These are phyloP conservation scores for Physcomitrellopsis africana DNA, from an alignment of 225 moss, liverwort and hornwort genomes.

Conservation along the genomic window DNA sequence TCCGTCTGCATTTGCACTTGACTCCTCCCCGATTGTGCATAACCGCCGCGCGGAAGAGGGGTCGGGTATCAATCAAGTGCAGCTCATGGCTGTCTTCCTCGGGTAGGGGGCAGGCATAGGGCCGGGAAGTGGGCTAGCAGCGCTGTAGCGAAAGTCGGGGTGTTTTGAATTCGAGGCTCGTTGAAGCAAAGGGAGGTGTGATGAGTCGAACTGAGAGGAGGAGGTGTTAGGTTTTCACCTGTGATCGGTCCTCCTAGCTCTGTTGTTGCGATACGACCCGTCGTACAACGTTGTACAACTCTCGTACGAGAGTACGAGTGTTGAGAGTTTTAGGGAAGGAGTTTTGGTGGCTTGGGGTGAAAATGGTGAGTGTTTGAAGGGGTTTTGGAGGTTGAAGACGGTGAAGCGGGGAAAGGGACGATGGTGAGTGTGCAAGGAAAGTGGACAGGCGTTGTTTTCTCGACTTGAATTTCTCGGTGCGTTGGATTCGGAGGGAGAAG, in stretches of 20 bases:
- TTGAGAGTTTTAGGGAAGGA: background rate
- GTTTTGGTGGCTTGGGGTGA: background rate
- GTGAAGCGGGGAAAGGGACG: background rate
- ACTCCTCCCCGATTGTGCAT: too few relatives aligned
- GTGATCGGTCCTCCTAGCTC: background rate
- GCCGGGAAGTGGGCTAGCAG: background rate
- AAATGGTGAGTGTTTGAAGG: conserved; percentile 21
- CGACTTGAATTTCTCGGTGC: conserved; percentile 16
- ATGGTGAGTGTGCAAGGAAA: background rate
- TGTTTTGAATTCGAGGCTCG: conserved; percentile 28
- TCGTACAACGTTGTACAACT: too few relatives aligned
- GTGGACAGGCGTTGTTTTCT: conserved; percentile 6
- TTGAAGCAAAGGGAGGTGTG: background rate
- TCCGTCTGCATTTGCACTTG: too few relatives aligned
- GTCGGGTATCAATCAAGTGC: conserved; percentile 13
- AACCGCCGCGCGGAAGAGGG: too few relatives aligned
- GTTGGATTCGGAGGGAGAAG: conserved; percentile 12
- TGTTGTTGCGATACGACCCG: background rate
- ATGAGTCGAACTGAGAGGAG: background rate
- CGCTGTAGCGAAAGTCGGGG: background rate
- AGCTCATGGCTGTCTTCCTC: conserved; percentile 7
- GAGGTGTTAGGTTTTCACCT: background rate
- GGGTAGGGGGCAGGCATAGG: conserved; percentile 19
- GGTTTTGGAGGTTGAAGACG: background rate
- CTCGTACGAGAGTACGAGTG: background rate